A percentile compares a stretch with the other conserved stretches of the same genome.
Conservation (phyloP, 176 grass and related monocot genomes). For the Eragrostis nindensis region DNA sequence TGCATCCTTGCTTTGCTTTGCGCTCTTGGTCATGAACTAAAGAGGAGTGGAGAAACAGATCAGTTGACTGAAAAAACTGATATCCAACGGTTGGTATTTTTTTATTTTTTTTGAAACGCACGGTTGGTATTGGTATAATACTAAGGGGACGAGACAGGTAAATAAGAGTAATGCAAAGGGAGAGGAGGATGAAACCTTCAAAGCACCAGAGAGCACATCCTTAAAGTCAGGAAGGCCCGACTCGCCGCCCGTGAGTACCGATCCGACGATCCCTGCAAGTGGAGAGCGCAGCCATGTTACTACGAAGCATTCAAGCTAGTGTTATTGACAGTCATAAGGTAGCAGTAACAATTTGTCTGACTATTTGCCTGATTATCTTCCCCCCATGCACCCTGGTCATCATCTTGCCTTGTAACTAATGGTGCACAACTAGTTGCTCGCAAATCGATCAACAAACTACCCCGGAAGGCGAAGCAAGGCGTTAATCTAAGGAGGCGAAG, state of each 20-base stretch:
- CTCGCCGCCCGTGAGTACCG: slow-evolving; percentile 47
- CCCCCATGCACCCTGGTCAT: neutral
- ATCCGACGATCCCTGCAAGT: slow-evolving; percentile 50
- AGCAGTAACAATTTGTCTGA: neutral
- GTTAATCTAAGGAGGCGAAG: slow-evolving; percentile 8
- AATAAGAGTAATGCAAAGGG: neutral
- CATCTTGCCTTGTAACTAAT: neutral
- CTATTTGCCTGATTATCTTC: neutral
- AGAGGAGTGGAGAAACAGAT: neutral
- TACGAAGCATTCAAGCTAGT: neutral
- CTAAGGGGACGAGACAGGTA: neutral
- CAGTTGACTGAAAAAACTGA: neutral
- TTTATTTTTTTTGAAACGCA: no score
- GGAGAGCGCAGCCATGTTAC: neutral
- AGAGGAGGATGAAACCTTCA: slow-evolving; percentile 28
- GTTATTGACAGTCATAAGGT: neutral
- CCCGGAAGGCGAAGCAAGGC: neutral
- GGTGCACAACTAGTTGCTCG: neutral
- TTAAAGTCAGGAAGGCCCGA: slow-evolving; percentile 32
- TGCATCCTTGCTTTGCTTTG: slow-evolving; percentile 46
- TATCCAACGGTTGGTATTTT: neutral
- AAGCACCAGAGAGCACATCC: slow-evolving; percentile 46
- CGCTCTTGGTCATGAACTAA: slow-evolving; percentile 44
- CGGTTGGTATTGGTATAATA: neutral
- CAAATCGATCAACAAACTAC: neutral